Base-by-base conservation (phyloP, 768 basidiomycete species). In the Boletus subparvulus region DNA sequence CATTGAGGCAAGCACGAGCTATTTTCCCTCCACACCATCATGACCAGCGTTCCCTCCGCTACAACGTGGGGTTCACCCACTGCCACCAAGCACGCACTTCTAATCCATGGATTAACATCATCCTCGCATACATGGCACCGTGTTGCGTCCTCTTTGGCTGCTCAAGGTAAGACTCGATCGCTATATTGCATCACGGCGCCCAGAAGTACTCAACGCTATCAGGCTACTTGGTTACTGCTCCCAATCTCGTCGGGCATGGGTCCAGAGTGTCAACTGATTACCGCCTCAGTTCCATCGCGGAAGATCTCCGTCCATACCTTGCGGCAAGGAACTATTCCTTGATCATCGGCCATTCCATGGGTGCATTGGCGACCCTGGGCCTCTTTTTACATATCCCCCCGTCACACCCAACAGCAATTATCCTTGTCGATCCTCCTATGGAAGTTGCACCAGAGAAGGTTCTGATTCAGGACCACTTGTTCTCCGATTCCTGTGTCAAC, bases 51-150 rank as follows among this genome's bases (percentile, higher is more conserved):
- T 32, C 56, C 55, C 13, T 71, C 67, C 14, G 59, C 61, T 3
- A 59, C 50, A 3, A 58, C 44, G 16, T 66, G 65, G 69, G 69
- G 69, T 0, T 59, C 58, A 12, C 65, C 68, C 5, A 17, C 59
- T 7, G 39, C 69, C 1, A 58, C 51, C 5, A 69, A 69, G 19
- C 62, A 61, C 2, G 69, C 67, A 13, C 61, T 70, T 3, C 39
- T 70, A 26, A 55, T 71, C 42, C 69, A 70, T n/a, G 69, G 69
- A 8, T 16, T 65, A 2, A 50, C 61, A 21, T 67, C 60, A 1
- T 61, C 65, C 3, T 61, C 65, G 1, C 62, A 59, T 7, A 50
- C 58, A 2, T 66, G 69, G 67, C 56, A 60, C 19, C 49, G 57
- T 13, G 50, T 67, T 2, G 69, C 61, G 2, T 45, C 47, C 10